Percentiles rank a stretch among this genome's conserved stretches.
Evolutionary conservation across 1,284 basidiomycete species (phyloP).

Genomic region (Neotropicomus parvogracilis): DNA sequence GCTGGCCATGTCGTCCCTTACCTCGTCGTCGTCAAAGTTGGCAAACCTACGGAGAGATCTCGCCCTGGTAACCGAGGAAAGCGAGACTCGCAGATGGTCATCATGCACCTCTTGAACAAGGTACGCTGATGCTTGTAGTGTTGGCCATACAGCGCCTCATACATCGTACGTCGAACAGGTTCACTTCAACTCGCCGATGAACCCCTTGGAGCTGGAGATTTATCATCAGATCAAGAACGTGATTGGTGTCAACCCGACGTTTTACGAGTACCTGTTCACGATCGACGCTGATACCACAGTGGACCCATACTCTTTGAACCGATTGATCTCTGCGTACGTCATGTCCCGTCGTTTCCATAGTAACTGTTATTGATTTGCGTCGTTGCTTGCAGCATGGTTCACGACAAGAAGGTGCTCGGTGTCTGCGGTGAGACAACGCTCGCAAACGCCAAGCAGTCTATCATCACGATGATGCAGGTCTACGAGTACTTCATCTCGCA

Average conservation of each 20-base stretch:
- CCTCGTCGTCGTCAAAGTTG: constrained; percentile 93
- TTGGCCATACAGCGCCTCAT: background rate
- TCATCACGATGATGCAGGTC: constrained; percentile 99
- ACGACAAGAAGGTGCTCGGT: constrained; percentile 91
- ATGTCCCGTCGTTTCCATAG: background rate
- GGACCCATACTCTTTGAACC: constrained; percentile 80
- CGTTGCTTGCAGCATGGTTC: constrained; percentile 64
- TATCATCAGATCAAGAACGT: constrained; percentile 99
- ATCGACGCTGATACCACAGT: constrained; percentile 98
- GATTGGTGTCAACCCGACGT: constrained; percentile 96
- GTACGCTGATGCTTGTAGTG: constrained; percentile 35
- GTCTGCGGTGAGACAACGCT: constrained; percentile 93
- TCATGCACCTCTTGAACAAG: constrained; percentile 98
- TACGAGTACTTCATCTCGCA: constrained; percentile 98
- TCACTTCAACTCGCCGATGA: constrained; percentile 96
- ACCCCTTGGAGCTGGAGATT: constrained; percentile 93
- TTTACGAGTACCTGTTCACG: constrained; percentile 97
- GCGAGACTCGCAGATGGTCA: constrained; percentile 92
- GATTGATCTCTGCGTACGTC: constrained; percentile 85
- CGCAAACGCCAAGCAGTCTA: constrained; percentile 86
- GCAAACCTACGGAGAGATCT: constrained; percentile 91
- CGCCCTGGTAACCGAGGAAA: constrained; percentile 96
- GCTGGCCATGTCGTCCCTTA: constrained; percentile 96
- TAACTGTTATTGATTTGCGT: background rate
- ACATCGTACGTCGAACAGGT: constrained; percentile 49